Evolutionary conservation across 805 yeast species (phyloP).

Genomic region (Pichia paraexigua): DNA sequence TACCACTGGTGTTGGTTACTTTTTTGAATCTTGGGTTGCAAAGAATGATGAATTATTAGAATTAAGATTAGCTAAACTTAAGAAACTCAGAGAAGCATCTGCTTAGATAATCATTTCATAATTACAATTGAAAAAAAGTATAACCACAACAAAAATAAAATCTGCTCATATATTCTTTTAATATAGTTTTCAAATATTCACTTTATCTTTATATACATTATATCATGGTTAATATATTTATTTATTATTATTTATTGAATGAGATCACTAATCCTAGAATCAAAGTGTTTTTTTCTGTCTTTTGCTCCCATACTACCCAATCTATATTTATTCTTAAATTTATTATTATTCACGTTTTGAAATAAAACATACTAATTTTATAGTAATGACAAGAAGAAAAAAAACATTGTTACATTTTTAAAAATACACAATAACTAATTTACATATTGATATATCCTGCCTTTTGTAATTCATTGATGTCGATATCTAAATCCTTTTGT

Average conservation of each 20-base stretch:
- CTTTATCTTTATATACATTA: background rate
- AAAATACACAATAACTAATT: background rate
- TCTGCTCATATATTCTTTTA: background rate
- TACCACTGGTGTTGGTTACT: constrained; percentile 37
- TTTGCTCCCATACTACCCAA: background rate
- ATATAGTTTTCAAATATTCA: background rate
- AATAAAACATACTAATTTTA: background rate
- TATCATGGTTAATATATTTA: background rate
- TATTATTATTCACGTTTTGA: background rate
- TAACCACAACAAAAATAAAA: constrained; percentile 7
- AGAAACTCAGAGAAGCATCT: constrained; percentile 30
- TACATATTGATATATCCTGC: constrained; percentile 12
- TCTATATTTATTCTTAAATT: background rate
- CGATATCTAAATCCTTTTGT: constrained; percentile 16
- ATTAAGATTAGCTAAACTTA: constrained; percentile 29
- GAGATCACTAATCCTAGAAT: background rate
- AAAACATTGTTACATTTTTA: too few relatives aligned
- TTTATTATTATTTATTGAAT: background rate
- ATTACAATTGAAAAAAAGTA: background rate
- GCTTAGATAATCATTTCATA: constrained; percentile 2
- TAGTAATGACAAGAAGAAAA: background rate
- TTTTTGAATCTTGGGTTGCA: constrained; percentile 32
- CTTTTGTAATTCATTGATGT: constrained; percentile 11
- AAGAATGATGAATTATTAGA: constrained; percentile 32
- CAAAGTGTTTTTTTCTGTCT: background rate